Base-by-base conservation (phyloP, 2,329 filamentous ascomycete genomes). In the Ascochyta pisi region DNA sequence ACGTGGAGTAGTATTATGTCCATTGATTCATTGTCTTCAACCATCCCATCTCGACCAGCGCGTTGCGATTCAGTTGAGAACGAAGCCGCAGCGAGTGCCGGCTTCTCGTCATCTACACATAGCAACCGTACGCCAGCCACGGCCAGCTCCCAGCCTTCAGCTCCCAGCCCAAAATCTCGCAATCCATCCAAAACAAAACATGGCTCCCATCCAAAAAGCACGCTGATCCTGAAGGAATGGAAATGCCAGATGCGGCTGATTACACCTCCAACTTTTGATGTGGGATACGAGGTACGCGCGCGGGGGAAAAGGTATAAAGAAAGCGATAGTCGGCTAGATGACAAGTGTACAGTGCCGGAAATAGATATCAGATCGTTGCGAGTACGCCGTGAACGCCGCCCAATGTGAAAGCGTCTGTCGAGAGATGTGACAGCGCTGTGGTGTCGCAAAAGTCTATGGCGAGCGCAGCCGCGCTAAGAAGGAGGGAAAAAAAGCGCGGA, bases 381-480 rank as follows among this genome's bases (percentile, higher is more conserved):
- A 46, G 53, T 67, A 70, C 69, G 62, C 68, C 71, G 9, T 24
- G 44, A 70, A 73, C 71, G 67, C 71, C 70, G 68, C 70, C 71
- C 67, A 66, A 74, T 74, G 68, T 61, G 49, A 50, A 54, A 58
- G 38, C 49, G 54, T 34, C 44, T 52, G 48, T 44, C 59, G 53
- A 61, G 51, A 40, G 44, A 39, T 40, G 35, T 50, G 45, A 51
- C 52, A 61, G 58, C 59, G 61, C 58, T 46, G 54, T 49, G 22
- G 29, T 57, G 45, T 58, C 51, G 52, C 47, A 64, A 59, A 52
- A 62, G 65, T 69, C 69, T 70, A 70, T 65, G 55, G 50, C 60
- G 55, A 53, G 57, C 61, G 54, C 57, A 55, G 47, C 57, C 50
- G 61, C 57, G 64, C 61, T 51, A 52, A 55, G 61, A 62, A 57